A percentile compares a stretch with the other conserved stretches of the same genome.
Conservation (phyloP, 352 stramenopile genomes). For the Phytophthora podocarpi region DNA sequence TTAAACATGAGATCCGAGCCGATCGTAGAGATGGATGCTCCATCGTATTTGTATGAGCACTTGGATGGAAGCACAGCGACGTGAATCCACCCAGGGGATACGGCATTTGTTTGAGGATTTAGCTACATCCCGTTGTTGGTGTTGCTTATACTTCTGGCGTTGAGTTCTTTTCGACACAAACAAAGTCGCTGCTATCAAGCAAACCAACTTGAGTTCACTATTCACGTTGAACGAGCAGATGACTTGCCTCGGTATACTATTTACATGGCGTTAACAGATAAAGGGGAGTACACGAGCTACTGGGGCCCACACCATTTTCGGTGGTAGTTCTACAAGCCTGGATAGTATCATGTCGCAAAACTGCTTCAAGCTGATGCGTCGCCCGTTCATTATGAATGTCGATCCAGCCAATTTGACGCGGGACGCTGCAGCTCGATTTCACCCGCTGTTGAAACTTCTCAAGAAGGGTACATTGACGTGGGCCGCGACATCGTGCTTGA, state of each 20-base stretch:
- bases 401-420: neutral
- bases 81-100: neutral
- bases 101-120: neutral
- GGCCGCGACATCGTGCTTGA: conserved; percentile 29
- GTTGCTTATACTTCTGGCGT: neutral
- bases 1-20: too few relatives aligned
- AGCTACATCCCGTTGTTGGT: neutral
- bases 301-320: neutral
- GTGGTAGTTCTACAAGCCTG: neutral
- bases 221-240: neutral
- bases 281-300: neutral
- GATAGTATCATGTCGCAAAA: neutral
- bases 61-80: neutral
- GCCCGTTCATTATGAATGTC: neutral
- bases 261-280: neutral
- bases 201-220: too few relatives aligned
- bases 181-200: neutral
- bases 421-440: neutral
- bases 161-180: neutral
- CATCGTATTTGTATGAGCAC: neutral
- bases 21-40: neutral
- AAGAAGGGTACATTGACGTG: conserved; percentile 7
- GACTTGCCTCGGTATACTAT: neutral
- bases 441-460: neutral
- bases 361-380: neutral